Base-by-base conservation (phyloP, 2,329 filamentous ascomycete genomes). In the Bertia moriformis region DNA sequence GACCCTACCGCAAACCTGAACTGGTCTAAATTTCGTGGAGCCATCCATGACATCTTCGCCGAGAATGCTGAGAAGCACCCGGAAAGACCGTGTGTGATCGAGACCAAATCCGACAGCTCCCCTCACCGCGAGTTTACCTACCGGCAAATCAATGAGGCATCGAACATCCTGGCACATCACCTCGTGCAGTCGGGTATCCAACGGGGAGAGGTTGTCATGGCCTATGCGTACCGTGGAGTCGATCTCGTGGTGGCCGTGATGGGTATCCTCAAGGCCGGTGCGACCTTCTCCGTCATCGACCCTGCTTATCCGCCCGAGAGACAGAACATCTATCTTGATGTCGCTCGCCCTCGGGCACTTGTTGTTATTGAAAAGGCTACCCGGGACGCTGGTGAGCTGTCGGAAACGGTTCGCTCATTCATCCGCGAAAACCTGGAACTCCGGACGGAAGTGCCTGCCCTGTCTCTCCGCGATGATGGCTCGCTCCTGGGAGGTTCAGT, bases 131-230 rank as follows among this genome's bases (percentile, higher is more conserved):
- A 60, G 38, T 95, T 91, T 58, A 89, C 78, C 18, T 96, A 95
- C 57, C 66, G 67, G 46, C 84, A 93, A 51, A 94, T 96, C 52
- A 71, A 87, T 52, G 82, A 94, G 61, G 79, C 81, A 0, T 82
- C 84, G 19, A 93, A 93, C 54, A 67, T 75, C 14, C 58, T 95
- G 4, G 83, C 86, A 17, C 78, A 93, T 59, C 73, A 93, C 52
- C 68, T 95, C 15, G 71, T 82, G 40, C 67, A 79, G 38, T 69
- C 76, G 49, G 87, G 88, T 42, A 67, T 86, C 45, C 67, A 77
- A 42, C 67, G 76, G 47, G 87, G 86, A 5, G 87, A 96, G 53
- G 87, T 94, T 2, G 86, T 94, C 50, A 93, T 94, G 84, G 83
- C 91, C 45, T 95, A 78, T 53, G 85, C 85, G 41, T 73, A 94